These are phyloP conservation scores for Sporodiniella umbellata DNA, from an alignment of 371 early-diverging fungal genomes.

Conservation along the genomic window DNA sequence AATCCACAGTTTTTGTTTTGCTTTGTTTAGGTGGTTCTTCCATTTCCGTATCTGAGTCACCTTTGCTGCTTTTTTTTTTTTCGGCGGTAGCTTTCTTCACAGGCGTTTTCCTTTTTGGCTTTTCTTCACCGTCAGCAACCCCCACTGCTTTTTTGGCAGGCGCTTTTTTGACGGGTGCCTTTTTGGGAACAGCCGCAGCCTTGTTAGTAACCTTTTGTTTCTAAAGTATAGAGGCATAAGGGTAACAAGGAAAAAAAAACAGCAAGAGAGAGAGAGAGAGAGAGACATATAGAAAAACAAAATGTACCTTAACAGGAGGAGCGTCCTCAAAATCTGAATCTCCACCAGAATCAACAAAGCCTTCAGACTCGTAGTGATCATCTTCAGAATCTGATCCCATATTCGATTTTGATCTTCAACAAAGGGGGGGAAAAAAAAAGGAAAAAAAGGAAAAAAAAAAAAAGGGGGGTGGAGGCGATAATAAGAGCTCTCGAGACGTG, in stretches of 20 bases:
- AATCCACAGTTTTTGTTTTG: neutral
- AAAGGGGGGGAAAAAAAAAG: neutral
- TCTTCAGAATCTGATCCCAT: constrained; percentile 21
- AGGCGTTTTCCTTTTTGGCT: neutral
- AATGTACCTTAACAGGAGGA: neutral
- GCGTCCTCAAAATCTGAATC: constrained; percentile 10
- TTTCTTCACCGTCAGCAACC: neutral
- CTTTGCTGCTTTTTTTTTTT: constrained; percentile 1
- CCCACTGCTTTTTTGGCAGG: neutral
- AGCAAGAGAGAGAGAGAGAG: no score
- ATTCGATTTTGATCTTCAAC: neutral
- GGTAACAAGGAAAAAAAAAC: no score
- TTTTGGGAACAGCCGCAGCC: neutral
- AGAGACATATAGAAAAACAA: no score
- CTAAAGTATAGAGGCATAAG: no score
- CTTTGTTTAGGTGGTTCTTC: neutral
- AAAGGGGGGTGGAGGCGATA: no score
- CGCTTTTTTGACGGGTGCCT: constrained; percentile 2
- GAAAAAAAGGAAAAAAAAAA: neutral
- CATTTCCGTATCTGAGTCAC: constrained; percentile 4
- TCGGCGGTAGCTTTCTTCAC: constrained; percentile 1
- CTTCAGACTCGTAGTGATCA: constrained; percentile 8
- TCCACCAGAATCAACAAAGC: constrained; percentile 11
- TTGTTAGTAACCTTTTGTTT: constrained; percentile 4
- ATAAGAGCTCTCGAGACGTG: no score